Base-by-base conservation (phyloP, 192 early-diverging fungal genomes). In the Haplosporangium gracile region DNA sequence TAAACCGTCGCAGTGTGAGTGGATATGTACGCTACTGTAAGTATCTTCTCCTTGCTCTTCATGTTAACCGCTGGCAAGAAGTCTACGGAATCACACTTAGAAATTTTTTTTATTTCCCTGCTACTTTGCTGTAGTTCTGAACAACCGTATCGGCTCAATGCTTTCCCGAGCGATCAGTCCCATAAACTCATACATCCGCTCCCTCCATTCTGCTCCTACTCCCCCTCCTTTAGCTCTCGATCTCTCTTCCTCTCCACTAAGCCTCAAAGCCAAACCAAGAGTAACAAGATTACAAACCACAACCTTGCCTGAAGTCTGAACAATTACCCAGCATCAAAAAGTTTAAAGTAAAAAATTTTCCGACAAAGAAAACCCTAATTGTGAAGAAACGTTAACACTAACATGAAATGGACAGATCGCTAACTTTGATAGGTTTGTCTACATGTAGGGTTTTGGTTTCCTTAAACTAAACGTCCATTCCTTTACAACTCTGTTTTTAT, bases 331-430 rank as follows among this genome's bases (percentile, higher is more conserved):
- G 6, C 49, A 51, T 20, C 43, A 2, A 65, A 65, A 65, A 65
- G 60, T 65, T 65, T 65, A 65, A 65, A 32, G 60, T 65, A 32
- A 65, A 65, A n/a, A 65, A 65, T 15, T 32, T 65, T 32, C 60
- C 60, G 60, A 65, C 24, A 57, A 55, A 13, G 26, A 32, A 65
- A 65, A 65, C 26, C 29, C 60, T 65, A 65, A 65, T 60, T 65
- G 49, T 51, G 4, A 51, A 22, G 49, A 20, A 51, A 18, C 49
- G 49, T 20, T 51, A 51, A 65, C 60, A 11, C 60, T 32, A 32
- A 65, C 4, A 53, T 47, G 20, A 53, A 53, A 18, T 20, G 24
- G 55, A 57, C 10, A 11, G 0, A 32, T 65, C 60, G 15, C 60
- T 65, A 3, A 32, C 60, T 10, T 15, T 65, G 60, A 3, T 15